phyloP scores from a whole-genome alignment of 768 basidiomycete species.

The Hysterangium stoloniferum region DNA sequence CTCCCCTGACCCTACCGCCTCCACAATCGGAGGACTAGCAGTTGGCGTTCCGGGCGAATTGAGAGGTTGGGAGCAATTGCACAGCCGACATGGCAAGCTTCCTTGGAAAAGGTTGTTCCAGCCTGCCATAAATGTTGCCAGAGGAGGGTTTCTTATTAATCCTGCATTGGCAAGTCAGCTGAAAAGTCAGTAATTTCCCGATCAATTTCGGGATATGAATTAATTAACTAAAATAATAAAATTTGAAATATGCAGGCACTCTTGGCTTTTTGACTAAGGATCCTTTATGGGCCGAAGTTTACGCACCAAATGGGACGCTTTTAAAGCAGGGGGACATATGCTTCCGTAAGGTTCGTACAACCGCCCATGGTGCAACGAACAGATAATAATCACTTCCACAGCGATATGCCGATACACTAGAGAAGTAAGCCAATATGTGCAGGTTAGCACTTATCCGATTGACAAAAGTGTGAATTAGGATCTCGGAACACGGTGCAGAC shows the following conservation, averaged over 20 bases:
- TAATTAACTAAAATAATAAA: too few relatives aligned
- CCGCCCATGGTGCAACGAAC: background rate
- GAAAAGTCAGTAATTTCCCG: background rate
- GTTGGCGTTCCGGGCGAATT: constrained; percentile 45
- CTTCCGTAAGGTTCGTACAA: constrained; percentile 15
- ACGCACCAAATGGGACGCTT: constrained; percentile 22
- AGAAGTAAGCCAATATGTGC: too few relatives aligned
- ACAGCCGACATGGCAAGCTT: constrained; percentile 36
- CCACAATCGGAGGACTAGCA: constrained; percentile 39
- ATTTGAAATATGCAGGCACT: background rate
- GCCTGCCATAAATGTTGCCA: constrained; percentile 35
- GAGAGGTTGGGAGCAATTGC: constrained; percentile 37
- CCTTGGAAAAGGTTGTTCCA: constrained; percentile 36
- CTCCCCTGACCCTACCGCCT: constrained; percentile 25
- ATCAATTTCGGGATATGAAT: too few relatives aligned
- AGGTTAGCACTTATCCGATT: too few relatives aligned
- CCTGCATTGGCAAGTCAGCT: background rate
- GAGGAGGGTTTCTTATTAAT: background rate
- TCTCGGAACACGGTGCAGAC: constrained; percentile 18
- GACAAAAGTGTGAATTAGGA: too few relatives aligned
- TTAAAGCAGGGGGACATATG: constrained; percentile 16
- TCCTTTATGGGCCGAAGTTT: constrained; percentile 22
- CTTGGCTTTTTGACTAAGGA: constrained; percentile 11
- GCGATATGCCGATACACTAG: constrained; percentile 22
- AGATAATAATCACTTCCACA: background rate